Evolutionary conservation across 257 asterid genomes (phyloP).

Genomic region (Henckelia pumila): DNA sequence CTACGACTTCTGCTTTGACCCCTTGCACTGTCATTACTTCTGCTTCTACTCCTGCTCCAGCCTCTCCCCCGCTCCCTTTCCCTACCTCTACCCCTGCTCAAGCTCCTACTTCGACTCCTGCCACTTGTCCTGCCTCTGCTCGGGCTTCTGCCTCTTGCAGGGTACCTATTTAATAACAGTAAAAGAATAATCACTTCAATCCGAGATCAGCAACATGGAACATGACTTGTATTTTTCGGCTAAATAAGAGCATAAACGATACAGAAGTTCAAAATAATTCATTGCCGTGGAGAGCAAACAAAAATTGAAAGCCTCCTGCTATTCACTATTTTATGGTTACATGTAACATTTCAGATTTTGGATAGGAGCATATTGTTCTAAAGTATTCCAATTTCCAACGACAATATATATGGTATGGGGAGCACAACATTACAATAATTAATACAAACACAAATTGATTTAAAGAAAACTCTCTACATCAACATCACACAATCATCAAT

Average conservation of each 20-base stretch:
- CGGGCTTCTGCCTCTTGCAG: slow-evolving; percentile 59
- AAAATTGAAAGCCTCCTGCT: background rate
- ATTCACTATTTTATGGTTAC: background rate
- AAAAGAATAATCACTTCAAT: slow-evolving; percentile 18
- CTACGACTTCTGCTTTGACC: slow-evolving; percentile 56
- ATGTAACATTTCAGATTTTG: no score
- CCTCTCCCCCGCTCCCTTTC: slow-evolving; percentile 33
- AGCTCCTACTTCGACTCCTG: slow-evolving; percentile 47
- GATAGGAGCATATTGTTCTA: background rate
- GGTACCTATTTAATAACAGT: slow-evolving; percentile 33
- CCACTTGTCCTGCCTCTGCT: slow-evolving; percentile 56
- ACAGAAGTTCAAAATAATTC: background rate
- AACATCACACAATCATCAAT: slow-evolving; percentile 5
- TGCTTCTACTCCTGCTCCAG: slow-evolving; percentile 43
- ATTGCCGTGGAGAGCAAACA: background rate
- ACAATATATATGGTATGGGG: slow-evolving; percentile 7
- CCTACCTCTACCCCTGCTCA: slow-evolving; percentile 37
- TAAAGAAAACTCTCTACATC: slow-evolving; percentile 10
- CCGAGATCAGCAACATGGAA: background rate
- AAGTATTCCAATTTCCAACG: background rate
- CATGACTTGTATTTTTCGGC: background rate
- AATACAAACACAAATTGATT: slow-evolving; percentile 1
- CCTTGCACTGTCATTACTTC: slow-evolving; percentile 41
- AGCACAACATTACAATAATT: slow-evolving; percentile 13
- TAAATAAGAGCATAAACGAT: no score